Evolutionary conservation across 169 alveolate genomes (phyloP).

Genomic region (Plasmodium sp.): DNA sequence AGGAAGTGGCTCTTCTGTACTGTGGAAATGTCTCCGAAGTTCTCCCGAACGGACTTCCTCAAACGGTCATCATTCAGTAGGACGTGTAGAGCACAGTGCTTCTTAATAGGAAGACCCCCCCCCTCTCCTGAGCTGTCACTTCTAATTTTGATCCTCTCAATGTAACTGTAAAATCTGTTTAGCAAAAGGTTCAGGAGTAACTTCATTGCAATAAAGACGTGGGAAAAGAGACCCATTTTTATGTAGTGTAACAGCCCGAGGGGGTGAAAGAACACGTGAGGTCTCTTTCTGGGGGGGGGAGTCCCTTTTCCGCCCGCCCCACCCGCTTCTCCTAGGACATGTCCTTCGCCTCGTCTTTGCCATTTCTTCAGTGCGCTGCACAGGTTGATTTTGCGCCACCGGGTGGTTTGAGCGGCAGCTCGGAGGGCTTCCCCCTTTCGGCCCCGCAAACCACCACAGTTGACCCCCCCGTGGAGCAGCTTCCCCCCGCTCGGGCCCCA

Average conservation of each 20-base stretch:
- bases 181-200: constrained; percentile 23
- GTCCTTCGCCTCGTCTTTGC: background rate
- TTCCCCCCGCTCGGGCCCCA: background rate
- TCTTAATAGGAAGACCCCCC: background rate
- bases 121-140: background rate
- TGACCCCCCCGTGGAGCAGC: background rate
- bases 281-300: background rate
- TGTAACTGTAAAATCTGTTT: constrained; percentile 8
- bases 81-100: constrained; percentile 34
- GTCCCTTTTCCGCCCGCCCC: background rate
- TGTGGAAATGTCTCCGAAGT: constrained; percentile 11
- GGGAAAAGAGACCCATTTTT: constrained; percentile 61
- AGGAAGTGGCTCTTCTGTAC: constrained; percentile 37
- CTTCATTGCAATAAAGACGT: constrained; percentile 59
- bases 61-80: constrained; percentile 9
- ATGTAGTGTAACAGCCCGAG: constrained; percentile 29
- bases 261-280: constrained; percentile 61
- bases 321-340: background rate
- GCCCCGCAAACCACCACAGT: background rate
- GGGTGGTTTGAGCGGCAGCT: background rate
- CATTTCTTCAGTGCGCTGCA: background rate
- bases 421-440: background rate
- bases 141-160: background rate
- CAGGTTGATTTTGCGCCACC: constrained; percentile 7
- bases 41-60: background rate